These are phyloP conservation scores for Sporothrix variecibatus DNA, from an alignment of 2,329 filamentous ascomycete species.

Conservation along the genomic window DNA sequence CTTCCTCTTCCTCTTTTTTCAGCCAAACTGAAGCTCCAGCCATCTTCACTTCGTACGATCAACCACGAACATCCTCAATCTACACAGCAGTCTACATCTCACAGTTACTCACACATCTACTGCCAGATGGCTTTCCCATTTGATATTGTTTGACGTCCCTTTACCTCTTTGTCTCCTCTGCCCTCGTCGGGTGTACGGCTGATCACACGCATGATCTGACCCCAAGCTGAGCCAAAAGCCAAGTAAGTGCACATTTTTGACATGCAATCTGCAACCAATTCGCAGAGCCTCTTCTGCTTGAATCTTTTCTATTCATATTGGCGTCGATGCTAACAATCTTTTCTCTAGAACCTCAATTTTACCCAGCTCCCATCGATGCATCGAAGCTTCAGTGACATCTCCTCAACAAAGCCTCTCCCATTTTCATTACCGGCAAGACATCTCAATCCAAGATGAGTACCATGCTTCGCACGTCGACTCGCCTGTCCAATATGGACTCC, in stretches of 20 bases:
- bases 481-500: neutral
- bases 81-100: neutral
- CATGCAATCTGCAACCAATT: neutral
- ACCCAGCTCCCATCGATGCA: neutral
- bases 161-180: neutral
- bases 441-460: neutral
- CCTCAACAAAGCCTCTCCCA: neutral
- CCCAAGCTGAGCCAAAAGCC: neutral
- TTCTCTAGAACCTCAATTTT: neutral
- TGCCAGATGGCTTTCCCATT: neutral
- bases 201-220: neutral
- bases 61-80: neutral
- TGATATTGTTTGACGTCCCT: neutral
- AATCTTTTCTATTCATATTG: neutral
- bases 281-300: neutral
- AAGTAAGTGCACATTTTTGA: neutral
- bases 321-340: neutral
- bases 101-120: neutral
- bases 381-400: neutral
- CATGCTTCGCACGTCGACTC: neutral
- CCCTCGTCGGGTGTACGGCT: too few species aligned
- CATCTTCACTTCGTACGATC: neutral
- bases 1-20: neutral
- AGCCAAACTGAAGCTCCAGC: neutral
- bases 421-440: neutral